phyloP scores from a whole-genome alignment of 163 green algal species.

The Coccomyxa subellipsoidea region DNA sequence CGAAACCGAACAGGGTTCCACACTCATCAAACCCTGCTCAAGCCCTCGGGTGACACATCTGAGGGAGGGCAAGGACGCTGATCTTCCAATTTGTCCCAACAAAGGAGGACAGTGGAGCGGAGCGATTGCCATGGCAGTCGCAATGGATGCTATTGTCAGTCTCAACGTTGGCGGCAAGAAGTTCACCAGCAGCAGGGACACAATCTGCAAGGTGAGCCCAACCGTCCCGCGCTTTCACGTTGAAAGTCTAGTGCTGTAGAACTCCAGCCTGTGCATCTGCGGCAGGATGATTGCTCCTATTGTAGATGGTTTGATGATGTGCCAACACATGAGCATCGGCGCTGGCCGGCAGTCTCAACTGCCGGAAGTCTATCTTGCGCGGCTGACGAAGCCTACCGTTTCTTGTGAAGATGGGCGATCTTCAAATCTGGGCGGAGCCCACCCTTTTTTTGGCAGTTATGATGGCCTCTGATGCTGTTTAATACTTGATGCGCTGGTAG shows the following conservation, averaged over 20 bases:
- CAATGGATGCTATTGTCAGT: constrained; percentile 4
- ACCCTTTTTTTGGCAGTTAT: not conserved
- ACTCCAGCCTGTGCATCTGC: too few relatives aligned
- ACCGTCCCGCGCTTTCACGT: not conserved
- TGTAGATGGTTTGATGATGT: too few relatives aligned
- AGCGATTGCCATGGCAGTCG: not conserved
- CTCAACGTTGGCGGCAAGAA: constrained; percentile 29
- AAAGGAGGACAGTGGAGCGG: not conserved
- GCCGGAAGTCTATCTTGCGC: not conserved
- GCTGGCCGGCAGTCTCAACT: not conserved
- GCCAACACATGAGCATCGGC: not conserved
- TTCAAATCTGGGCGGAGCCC: not conserved
- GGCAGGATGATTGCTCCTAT: too few relatives aligned
- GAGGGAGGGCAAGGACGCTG: too few relatives aligned
- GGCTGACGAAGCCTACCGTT: not conserved
- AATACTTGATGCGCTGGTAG: too few relatives aligned
- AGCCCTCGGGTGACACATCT: not conserved
- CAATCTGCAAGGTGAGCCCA: constrained; percentile 14
- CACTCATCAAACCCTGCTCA: too few relatives aligned
- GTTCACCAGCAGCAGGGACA: constrained; percentile 23
- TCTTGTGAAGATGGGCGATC: not conserved
- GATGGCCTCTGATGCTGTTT: not conserved
- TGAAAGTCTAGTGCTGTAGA: not conserved
- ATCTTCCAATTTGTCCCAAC: not conserved
- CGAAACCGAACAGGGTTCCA: too few relatives aligned